A percentile compares a stretch with the other conserved stretches of the same genome.
Conservation (phyloP, 257 asterid genomes). For the Primulina huaijiensis region DNA sequence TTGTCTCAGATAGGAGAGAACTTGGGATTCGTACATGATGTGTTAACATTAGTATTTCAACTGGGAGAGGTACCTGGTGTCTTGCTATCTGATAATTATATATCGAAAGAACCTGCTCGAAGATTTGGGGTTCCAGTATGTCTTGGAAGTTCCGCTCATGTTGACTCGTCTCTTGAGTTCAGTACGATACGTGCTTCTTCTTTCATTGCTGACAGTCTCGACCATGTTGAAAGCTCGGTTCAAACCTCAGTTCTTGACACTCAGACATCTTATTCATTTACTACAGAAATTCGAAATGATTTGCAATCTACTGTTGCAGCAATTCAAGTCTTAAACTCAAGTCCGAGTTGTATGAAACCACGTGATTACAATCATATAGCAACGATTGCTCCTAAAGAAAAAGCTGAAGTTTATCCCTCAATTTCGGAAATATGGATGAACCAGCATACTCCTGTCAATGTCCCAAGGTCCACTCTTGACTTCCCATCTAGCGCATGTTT, state of each 20-base stretch:
- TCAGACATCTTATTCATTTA: slow-evolving; percentile 35
- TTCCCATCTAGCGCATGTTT: slow-evolving; percentile 23
- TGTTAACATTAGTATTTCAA: slow-evolving; percentile 51
- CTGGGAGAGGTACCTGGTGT: slow-evolving; percentile 64
- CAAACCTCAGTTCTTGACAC: slow-evolving; percentile 23
- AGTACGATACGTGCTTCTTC: slow-evolving; percentile 24
- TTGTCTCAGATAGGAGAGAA: slow-evolving; percentile 71
- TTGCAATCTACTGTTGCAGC: slow-evolving; percentile 28
- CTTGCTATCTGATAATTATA: slow-evolving; percentile 45
- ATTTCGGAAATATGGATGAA: slow-evolving; percentile 54
- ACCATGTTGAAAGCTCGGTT: slow-evolving; percentile 27
- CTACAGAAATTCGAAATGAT: slow-evolving; percentile 30
- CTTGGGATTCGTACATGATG: slow-evolving; percentile 57
- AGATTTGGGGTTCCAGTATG: slow-evolving; percentile 38
- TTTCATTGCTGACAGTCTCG: slow-evolving; percentile 26
- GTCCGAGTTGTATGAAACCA: slow-evolving; percentile 17
- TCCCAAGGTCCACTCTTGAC: slow-evolving; percentile 27
- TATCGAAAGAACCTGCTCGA: slow-evolving; percentile 39
- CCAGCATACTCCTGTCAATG: slow-evolving; percentile 32
- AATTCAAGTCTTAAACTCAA: slow-evolving; percentile 31
- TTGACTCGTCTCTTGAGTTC: slow-evolving; percentile 35
- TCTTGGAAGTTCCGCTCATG: slow-evolving; percentile 28
- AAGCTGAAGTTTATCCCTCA: slow-evolving; percentile 60
- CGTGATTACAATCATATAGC: slow-evolving; percentile 21
- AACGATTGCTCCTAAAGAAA: slow-evolving; percentile 25